These are phyloP conservation scores for Tetrapisispora taiwanensis DNA, from an alignment of 805 yeast genomes.

Conservation along the genomic window DNA sequence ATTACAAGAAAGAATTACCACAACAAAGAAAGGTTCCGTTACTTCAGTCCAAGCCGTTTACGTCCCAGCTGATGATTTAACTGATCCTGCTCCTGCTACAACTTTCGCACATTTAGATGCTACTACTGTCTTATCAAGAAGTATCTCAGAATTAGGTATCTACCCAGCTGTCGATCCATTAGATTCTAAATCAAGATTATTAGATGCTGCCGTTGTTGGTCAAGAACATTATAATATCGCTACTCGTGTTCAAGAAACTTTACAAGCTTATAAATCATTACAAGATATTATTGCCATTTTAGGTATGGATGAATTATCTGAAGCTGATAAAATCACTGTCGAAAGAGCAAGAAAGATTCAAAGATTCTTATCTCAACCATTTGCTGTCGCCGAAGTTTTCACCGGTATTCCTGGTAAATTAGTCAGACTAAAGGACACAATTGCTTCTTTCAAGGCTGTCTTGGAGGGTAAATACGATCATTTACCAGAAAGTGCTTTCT, in stretches of 20 bases:
- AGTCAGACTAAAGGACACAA: constrained; percentile 93
- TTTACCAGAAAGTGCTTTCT: constrained; percentile 99
- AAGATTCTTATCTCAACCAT: constrained; percentile 99
- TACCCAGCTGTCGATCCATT: constrained; percentile 99
- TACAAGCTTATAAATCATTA: constrained; percentile 98
- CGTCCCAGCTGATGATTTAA: constrained; percentile 99
- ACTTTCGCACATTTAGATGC: constrained; percentile 99
- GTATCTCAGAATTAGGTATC: constrained; percentile 99
- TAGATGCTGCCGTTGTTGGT: constrained; percentile 95
- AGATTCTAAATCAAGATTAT: constrained; percentile 97
- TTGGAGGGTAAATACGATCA: constrained; percentile 97
- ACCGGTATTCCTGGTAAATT: constrained; percentile 98
- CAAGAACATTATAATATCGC: constrained; percentile 98
- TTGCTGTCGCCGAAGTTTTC: constrained; percentile 99
- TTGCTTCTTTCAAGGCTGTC: constrained; percentile 91
- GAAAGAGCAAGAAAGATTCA: constrained; percentile 99
- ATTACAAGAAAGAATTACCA: constrained; percentile 99
- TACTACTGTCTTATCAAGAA: constrained; percentile 98
- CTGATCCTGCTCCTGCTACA: constrained; percentile 99
- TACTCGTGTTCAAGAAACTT: constrained; percentile 89
- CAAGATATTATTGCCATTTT: constrained; percentile 99
- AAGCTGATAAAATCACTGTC: constrained; percentile 95
- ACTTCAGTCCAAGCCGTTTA: constrained; percentile 99
- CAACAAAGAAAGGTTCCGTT: constrained; percentile 99
- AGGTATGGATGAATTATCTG: constrained; percentile 99